Conservation (phyloP, 2,329 filamentous ascomycete species). For the Fusarium guadeloupense region DNA sequence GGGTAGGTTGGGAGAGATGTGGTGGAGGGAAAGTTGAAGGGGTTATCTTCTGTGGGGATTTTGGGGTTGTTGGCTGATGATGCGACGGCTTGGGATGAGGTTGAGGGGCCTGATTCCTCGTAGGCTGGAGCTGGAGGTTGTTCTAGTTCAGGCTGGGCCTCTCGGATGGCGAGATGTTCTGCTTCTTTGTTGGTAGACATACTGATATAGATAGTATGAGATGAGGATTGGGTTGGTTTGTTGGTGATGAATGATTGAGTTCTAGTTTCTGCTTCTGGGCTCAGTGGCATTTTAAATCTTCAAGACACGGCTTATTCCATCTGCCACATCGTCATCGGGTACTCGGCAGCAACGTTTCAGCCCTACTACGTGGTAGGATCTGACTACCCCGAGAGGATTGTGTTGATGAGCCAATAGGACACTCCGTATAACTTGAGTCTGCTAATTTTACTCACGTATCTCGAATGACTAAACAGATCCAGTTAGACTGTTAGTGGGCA, state of each 20-base stretch:
- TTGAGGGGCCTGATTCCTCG: constrained; percentile 6
- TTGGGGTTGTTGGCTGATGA: background rate
- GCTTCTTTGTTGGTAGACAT: constrained; percentile 28
- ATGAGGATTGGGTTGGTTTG: too few relatives aligned
- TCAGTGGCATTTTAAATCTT: constrained; percentile 8
- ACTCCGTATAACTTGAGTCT: background rate
- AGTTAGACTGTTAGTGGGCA: constrained; percentile 6
- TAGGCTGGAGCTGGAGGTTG: constrained; percentile 20
- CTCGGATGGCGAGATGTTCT: constrained; percentile 20
- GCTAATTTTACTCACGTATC: background rate
- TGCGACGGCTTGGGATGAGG: background rate
- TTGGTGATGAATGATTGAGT: too few relatives aligned
- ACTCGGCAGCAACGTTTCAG: constrained; percentile 12
- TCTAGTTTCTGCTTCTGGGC: too few relatives aligned
- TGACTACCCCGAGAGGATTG: too few relatives aligned
- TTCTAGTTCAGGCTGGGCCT: background rate
- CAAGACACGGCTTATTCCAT: background rate
- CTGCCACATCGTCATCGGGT: constrained; percentile 31
- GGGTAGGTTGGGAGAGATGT: constrained; percentile 46
- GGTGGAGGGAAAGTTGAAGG: constrained; percentile 53
- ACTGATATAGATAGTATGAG: background rate
- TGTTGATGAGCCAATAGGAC: constrained; percentile 5
- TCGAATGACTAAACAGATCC: constrained; percentile 10
- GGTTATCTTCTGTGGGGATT: constrained; percentile 46
- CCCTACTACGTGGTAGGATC: constrained; percentile 21